Base-by-base conservation (phyloP, 305 asterid species). In the Fraxinus sp. region DNA sequence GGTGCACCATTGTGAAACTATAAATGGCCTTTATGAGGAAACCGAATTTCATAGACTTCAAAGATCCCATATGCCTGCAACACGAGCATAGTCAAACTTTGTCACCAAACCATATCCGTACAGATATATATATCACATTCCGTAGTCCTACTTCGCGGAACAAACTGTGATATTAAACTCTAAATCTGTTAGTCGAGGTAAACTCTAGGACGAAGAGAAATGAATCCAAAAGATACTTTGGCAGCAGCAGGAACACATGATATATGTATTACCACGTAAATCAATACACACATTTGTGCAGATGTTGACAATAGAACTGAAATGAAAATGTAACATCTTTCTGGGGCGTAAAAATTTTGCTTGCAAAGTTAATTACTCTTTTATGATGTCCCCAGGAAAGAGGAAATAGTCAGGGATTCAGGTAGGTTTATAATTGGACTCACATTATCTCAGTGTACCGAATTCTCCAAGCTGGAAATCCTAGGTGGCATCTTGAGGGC, bases 21-120 rank as follows among this genome's bases (percentile, higher is more conserved):
- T 82, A 89, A 52, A 96, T 89, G 87, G 97, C 96, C 86, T 95
- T 95, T 36, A 91, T 59, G 57, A 97, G 92, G 81, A 93, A 87
- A 78, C 99, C 97, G 30, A 85, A 86, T 83, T 90, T 92, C 97
- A 89, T 90, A 28, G 90, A 87, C 81, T 87, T 91, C 82, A 97
- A 68, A 57, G 93, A 79, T 41, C 98, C 99, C 98, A 97, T 92
- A 88, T 97, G 98, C 88, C 99, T 97, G 97, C 90, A 90, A 86
- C 59, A 77, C 75, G 41, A 83, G 57, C 64, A 78, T 9, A 20
- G 73, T 55, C 80, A 62, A 49, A 41, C 26, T 13, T 77, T 18
- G 78, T 6, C 36, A 18, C 33, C 75, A 20, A 76, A 16, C 14
- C 49, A 41, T 41, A 41, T 41, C 24, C 43, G 36, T 71, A 36